These are phyloP conservation scores for Gaeumannomyces sp. DNA, from an alignment of 2,329 filamentous ascomycete species.

Conservation along the genomic window DNA sequence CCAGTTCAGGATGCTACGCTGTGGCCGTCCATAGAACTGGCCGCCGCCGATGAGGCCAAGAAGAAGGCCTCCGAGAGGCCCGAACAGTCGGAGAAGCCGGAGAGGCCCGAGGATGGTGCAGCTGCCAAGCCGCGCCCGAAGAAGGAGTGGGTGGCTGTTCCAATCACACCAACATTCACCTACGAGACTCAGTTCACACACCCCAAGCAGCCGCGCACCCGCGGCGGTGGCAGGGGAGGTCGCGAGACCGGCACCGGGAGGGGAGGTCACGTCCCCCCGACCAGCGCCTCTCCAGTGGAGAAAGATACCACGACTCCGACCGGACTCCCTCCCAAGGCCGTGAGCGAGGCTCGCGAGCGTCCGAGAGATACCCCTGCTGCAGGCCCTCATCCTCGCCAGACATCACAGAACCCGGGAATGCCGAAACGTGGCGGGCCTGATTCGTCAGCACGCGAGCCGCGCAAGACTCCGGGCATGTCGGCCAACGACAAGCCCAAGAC, in stretches of 20 bases:
- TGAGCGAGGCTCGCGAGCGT: slow-evolving; percentile 25
- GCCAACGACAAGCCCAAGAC: slow-evolving; percentile 38
- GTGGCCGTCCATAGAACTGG: slow-evolving; percentile 87
- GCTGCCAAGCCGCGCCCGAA: slow-evolving; percentile 54
- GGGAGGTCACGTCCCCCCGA: slow-evolving; percentile 19
- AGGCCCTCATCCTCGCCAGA: slow-evolving; percentile 26
- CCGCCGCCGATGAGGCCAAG: slow-evolving; percentile 63
- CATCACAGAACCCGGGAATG: slow-evolving; percentile 27
- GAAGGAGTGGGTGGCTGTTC: slow-evolving; percentile 78
- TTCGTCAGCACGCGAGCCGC: slow-evolving; percentile 35
- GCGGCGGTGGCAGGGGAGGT: slow-evolving; percentile 40
- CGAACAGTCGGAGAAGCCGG: slow-evolving; percentile 48
- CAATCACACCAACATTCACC: slow-evolving; percentile 75
- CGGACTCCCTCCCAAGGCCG: slow-evolving; percentile 24
- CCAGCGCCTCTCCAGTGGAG: slow-evolving; percentile 18
- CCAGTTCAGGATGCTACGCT: slow-evolving; percentile 69
- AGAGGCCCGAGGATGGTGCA: slow-evolving; percentile 33
- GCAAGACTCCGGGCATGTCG: slow-evolving; percentile 32
- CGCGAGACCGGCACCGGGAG: slow-evolving; percentile 28
- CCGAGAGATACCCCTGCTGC: slow-evolving; percentile 27
- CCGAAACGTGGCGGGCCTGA: slow-evolving; percentile 42
- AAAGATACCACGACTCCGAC: slow-evolving; percentile 8
- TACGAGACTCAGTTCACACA: slow-evolving; percentile 62
- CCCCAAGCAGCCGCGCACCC: slow-evolving; percentile 32
- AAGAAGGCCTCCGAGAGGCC: slow-evolving; percentile 45